Evolutionary conservation across 208 protist genomes (phyloP).

Genomic region (Angomonas ambiguus): DNA sequence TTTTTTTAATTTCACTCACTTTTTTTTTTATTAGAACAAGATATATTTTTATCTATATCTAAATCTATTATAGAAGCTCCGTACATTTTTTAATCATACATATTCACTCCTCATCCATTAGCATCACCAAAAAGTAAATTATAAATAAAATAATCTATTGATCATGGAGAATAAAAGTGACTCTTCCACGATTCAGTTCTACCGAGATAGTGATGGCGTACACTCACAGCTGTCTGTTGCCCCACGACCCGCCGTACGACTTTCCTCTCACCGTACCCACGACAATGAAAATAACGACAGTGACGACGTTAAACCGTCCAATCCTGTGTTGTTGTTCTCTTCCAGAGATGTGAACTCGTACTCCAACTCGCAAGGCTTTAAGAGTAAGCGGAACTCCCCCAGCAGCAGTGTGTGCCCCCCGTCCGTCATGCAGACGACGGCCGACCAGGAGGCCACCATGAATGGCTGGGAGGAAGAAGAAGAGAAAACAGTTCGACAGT

Average conservation of each 20-base stretch:
- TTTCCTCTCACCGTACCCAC: conserved; percentile 22
- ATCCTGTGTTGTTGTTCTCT: conserved; percentile 11
- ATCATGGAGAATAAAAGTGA: too few species aligned
- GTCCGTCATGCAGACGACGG: too few species aligned
- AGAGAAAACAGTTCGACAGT: too few species aligned
- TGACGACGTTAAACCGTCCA: neutral
- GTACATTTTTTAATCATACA: conserved; percentile 1
- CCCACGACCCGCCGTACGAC: conserved; percentile 29
- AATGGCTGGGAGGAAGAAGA: too few species aligned
- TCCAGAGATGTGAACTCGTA: conserved; percentile 17
- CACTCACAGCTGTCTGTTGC: conserved; percentile 27
- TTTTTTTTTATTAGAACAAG: conserved; percentile 3
- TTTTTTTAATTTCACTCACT: neutral
- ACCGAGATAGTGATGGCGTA: conserved; percentile 11
- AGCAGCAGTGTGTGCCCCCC: neutral
- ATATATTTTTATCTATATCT: neutral
- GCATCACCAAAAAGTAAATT: too few species aligned
- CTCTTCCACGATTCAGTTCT: too few species aligned
- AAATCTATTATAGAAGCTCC: neutral
- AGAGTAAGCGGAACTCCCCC: neutral
- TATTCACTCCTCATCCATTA: too few species aligned
- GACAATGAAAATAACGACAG: neutral
- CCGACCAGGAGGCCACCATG: too few species aligned
- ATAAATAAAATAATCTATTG: too few species aligned
- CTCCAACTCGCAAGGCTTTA: neutral